Evolutionary conservation across 140 eudicot species (phyloP).

Genomic region (Senecio squalidus): DNA sequence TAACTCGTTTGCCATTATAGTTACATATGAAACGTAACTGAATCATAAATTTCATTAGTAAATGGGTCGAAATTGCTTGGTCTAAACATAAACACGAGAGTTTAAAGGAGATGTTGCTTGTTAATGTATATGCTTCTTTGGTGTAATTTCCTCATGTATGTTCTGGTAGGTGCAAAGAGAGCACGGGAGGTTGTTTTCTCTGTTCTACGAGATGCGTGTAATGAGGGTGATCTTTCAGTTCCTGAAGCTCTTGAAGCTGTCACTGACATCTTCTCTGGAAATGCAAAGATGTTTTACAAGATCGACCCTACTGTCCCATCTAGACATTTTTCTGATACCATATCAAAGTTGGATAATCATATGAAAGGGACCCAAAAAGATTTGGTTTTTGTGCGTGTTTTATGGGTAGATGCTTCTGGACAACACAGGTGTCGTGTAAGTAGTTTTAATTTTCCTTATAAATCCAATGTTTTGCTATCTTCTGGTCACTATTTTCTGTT

Average conservation of each 20-base stretch:
- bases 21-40: too few species aligned
- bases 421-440: constrained; percentile 97
- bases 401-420: constrained; percentile 96
- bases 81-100: background rate
- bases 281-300: constrained; percentile 71
- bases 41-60: too few species aligned
- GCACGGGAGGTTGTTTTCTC: constrained; percentile 85
- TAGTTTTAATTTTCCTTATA: background rate
- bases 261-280: constrained; percentile 61
- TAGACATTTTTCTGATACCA: constrained; percentile 29
- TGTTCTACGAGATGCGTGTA: constrained; percentile 77
- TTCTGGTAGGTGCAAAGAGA: constrained; percentile 66
- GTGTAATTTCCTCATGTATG: constrained; percentile 13
- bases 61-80: too few species aligned
- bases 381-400: constrained; percentile 56
- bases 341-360: constrained; percentile 14
- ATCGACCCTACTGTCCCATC: constrained; percentile 29
- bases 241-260: constrained; percentile 84
- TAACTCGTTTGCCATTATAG: too few species aligned
- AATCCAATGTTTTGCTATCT: too few species aligned
- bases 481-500: too few species aligned
- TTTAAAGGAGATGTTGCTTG: background rate
- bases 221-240: constrained; percentile 71
- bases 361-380: constrained; percentile 34
- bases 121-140: too few species aligned